Percentiles rank a stretch among this genome's conserved stretches.
phyloP scores from a whole-genome alignment of 2,329 filamentous ascomycete species.

The Fusarium sp. region DNA sequence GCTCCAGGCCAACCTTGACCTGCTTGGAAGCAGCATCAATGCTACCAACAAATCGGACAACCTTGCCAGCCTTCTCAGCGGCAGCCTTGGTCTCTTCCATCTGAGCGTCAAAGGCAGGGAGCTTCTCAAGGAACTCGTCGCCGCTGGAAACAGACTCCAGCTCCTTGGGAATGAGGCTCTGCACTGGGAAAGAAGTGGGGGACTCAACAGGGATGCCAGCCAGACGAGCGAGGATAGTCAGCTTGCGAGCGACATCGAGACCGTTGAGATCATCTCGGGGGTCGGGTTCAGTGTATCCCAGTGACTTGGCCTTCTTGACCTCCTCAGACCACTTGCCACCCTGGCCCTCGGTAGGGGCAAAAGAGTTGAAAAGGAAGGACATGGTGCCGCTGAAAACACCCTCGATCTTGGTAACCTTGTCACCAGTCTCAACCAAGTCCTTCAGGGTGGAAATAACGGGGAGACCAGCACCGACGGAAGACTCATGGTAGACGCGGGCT shows the following conservation, averaged over 20 bases:
- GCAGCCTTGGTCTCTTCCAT: constrained; percentile 90
- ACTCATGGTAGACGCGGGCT: constrained; percentile 93
- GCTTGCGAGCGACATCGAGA: constrained; percentile 91
- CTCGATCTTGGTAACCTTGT: constrained; percentile 91
- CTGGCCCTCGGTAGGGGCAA: constrained; percentile 79
- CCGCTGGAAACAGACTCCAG: constrained; percentile 81
- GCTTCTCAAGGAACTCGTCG: constrained; percentile 84
- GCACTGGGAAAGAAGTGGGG: constrained; percentile 90
- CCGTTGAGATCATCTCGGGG: constrained; percentile 89
- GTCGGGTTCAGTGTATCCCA: constrained; percentile 93
- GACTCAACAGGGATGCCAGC: constrained; percentile 84
- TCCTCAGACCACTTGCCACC: constrained; percentile 91
- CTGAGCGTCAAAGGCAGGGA: constrained; percentile 84
- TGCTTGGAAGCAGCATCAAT: constrained; percentile 84
- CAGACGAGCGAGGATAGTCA: constrained; percentile 92
- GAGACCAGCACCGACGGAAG: constrained; percentile 90
- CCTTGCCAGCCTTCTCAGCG: constrained; percentile 89
- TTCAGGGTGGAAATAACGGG: constrained; percentile 94
- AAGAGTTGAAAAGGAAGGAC: constrained; percentile 98
- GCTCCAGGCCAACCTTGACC: constrained; percentile 92
- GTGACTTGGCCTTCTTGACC: constrained; percentile 89
- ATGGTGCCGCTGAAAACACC: constrained; percentile 98
- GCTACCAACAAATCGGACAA: constrained; percentile 92
- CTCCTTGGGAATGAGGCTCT: constrained; percentile 90
- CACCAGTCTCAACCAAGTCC: constrained; percentile 93